These are phyloP conservation scores for Talaromyces sp. DNA, from an alignment of 2,329 filamentous ascomycete species.

Conservation along the genomic window DNA sequence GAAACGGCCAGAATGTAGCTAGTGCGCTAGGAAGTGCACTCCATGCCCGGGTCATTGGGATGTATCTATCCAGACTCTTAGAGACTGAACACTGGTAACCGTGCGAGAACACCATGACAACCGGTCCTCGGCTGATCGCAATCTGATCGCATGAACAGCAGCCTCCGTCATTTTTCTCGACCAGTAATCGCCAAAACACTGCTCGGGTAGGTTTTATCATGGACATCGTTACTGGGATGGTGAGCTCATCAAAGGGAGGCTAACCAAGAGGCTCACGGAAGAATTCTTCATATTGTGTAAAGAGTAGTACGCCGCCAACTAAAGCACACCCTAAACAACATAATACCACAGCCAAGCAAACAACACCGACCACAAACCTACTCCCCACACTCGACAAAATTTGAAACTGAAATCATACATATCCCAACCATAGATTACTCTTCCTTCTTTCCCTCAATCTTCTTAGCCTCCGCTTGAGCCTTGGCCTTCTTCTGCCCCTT, in stretches of 20 bases:
- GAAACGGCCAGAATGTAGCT: neutral
- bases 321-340: neutral
- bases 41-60: neutral
- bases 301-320: neutral
- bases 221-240: neutral
- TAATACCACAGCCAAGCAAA: neutral
- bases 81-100: neutral
- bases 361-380: neutral
- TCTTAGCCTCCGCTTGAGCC: neutral
- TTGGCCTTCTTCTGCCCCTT: conserved; percentile 21
- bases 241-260: no score
- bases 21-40: neutral
- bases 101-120: neutral
- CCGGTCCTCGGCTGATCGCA: neutral
- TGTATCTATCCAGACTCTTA: neutral
- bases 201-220: neutral
- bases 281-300: no score
- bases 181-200: no score
- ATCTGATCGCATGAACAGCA: neutral
- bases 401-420: neutral
- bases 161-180: neutral
- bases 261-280: no score
- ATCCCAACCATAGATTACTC: neutral
- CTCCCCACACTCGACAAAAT: neutral
- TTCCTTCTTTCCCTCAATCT: conserved; percentile 2